Percentiles rank a stretch among this genome's conserved stretches.
These are phyloP conservation scores for Wickerhamiella vanderwaltii DNA, from an alignment of 805 yeast genomes.

Conservation along the genomic window DNA sequence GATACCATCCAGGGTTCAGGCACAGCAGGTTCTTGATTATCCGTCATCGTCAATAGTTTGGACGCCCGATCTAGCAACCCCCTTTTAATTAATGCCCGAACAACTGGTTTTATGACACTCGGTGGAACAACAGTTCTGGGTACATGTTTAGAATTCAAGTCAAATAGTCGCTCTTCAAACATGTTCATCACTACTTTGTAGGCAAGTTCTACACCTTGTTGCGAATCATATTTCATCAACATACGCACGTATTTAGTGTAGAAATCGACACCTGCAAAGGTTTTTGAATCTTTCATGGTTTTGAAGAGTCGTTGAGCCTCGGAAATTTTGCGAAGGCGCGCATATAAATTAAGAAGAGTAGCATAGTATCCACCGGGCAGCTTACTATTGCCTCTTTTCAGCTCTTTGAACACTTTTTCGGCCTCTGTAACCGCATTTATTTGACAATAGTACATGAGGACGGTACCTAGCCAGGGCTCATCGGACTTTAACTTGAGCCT, in stretches of 20 bases:
- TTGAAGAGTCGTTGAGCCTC: slow-evolving; percentile 18
- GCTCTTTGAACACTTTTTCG: slow-evolving; percentile 25
- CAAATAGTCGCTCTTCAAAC: slow-evolving; percentile 20
- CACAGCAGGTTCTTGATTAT: neutral
- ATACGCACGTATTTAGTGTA: slow-evolving; percentile 21
- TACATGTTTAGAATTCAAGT: slow-evolving; percentile 18
- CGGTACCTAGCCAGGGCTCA: slow-evolving; percentile 24
- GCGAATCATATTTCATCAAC: slow-evolving; percentile 9
- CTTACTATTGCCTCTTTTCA: slow-evolving; percentile 12
- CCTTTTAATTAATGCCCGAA: slow-evolving; percentile 16
- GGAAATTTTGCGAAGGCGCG: slow-evolving; percentile 11
- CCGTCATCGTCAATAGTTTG: slow-evolving; percentile 16
- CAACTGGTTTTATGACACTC: slow-evolving; percentile 20
- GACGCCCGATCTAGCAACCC: slow-evolving; percentile 16
- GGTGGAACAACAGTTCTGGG: slow-evolving; percentile 24
- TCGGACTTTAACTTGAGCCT: slow-evolving; percentile 22
- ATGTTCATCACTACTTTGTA: slow-evolving; percentile 12
- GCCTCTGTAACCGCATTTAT: slow-evolving; percentile 29
- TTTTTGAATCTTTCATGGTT: slow-evolving; percentile 15
- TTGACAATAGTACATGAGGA: slow-evolving; percentile 27
- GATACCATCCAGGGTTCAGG: slow-evolving; percentile 11
- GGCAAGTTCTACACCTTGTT: neutral
- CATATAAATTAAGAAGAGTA: slow-evolving; percentile 18
- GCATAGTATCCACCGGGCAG: slow-evolving; percentile 21
- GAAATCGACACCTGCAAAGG: slow-evolving; percentile 13